Evolutionary conservation across 805 yeast genomes (phyloP).

Genomic region (Wickerhamiella azyma): DNA sequence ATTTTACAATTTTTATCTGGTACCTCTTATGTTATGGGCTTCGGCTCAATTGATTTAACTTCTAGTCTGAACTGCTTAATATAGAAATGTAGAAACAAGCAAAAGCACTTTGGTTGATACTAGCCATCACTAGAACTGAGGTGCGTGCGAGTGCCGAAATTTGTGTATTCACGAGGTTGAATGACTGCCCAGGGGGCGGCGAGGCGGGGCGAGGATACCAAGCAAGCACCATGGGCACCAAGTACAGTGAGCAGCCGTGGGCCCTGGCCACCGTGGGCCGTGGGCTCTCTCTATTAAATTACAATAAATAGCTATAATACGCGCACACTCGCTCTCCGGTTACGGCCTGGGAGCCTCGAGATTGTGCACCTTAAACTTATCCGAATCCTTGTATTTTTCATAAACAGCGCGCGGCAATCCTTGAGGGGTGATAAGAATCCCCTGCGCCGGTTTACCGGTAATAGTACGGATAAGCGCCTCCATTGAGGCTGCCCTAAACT

Average conservation of each 20-base stretch:
- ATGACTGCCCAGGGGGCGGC: no score
- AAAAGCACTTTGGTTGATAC: no score
- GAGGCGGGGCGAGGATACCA: no score
- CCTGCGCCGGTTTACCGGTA: conserved; percentile 55
- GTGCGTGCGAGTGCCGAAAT: no score
- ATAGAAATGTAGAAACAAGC: no score
- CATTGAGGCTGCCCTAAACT: conserved; percentile 70
- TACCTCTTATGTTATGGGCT: conserved; percentile 9
- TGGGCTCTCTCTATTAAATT: no score
- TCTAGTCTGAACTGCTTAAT: conserved; percentile 7
- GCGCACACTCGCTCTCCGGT: not conserved
- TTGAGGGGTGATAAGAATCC: conserved; percentile 88
- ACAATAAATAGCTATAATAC: no score
- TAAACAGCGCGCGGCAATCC: conserved; percentile 3
- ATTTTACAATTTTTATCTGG: conserved; percentile 4
- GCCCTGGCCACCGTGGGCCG: no score
- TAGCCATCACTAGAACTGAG: no score
- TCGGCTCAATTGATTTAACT: conserved; percentile 6
- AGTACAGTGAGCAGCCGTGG: no score
- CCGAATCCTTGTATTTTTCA: conserved; percentile 2
- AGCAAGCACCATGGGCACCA: no score
- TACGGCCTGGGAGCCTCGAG: conserved; percentile 2
- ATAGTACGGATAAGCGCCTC: conserved; percentile 58
- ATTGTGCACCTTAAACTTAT: conserved; percentile 1
- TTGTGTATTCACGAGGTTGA: no score